phyloP scores from a whole-genome alignment of 1,139 yeast species.

The Spencermartinsiella ligniputridi region DNA sequence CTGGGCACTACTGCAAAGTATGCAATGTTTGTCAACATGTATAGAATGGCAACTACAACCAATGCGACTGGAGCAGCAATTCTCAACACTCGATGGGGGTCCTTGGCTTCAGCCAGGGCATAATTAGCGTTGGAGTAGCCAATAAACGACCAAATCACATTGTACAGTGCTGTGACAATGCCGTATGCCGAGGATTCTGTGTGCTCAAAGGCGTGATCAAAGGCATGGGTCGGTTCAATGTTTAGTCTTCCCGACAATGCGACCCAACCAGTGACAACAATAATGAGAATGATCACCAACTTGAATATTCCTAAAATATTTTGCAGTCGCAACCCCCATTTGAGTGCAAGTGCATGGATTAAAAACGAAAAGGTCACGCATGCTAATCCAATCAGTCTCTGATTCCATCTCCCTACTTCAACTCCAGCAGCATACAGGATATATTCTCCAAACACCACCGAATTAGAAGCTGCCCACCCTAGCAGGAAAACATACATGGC shows the following conservation, averaged over 20 bases:
- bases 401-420: conserved; percentile 68
- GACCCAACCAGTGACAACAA: conserved; percentile 75
- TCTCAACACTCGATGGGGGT: conserved; percentile 64
- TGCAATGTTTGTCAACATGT: conserved; percentile 65
- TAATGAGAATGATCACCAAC: conserved; percentile 60
- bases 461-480: conserved; percentile 85
- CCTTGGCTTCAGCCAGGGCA: conserved; percentile 71
- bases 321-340: conserved; percentile 63
- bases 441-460: conserved; percentile 47
- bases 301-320: conserved; percentile 70
- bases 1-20: conserved; percentile 75
- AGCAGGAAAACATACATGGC: conserved; percentile 70
- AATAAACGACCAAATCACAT: conserved; percentile 71
- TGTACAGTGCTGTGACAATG: conserved; percentile 70
- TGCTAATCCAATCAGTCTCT: conserved; percentile 69
- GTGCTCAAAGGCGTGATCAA: conserved; percentile 51
- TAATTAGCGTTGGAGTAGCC: conserved; percentile 62
- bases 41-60: conserved; percentile 52
- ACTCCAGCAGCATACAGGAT: conserved; percentile 65
- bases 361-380: conserved; percentile 69
- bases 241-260: conserved; percentile 68
- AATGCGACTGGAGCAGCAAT: conserved; percentile 73
- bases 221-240: conserved; percentile 52
- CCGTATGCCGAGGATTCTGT: conserved; percentile 65
- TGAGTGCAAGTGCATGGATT: conserved; percentile 58